phyloP scores from a whole-genome alignment of 2,329 filamentous ascomycete genomes.

The Hypoxylon sp. region DNA sequence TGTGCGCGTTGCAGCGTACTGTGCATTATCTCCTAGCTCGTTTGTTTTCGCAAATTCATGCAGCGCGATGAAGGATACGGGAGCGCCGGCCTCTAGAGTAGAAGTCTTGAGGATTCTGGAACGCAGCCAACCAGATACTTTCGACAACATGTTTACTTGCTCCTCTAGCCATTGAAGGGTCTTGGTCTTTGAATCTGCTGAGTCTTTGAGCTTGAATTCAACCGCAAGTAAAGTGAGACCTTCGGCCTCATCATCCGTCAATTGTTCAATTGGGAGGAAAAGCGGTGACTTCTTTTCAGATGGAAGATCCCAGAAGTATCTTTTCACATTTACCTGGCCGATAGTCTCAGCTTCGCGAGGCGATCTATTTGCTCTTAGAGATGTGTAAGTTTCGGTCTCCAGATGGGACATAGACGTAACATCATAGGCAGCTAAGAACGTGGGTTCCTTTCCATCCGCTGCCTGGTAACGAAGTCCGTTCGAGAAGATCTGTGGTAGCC shows the following conservation, averaged over 20 bases:
- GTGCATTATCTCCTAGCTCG: slow-evolving; percentile 70
- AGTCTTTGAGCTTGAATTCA: slow-evolving; percentile 62
- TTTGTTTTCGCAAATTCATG: slow-evolving; percentile 77
- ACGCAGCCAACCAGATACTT: slow-evolving; percentile 81
- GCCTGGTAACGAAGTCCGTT: slow-evolving; percentile 84
- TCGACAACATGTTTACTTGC: slow-evolving; percentile 74
- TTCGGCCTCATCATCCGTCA: slow-evolving; percentile 65
- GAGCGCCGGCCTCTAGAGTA: slow-evolving; percentile 60
- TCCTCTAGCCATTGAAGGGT: slow-evolving; percentile 79
- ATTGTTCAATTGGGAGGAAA: slow-evolving; percentile 68
- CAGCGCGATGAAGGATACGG: slow-evolving; percentile 69
- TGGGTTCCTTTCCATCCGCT: slow-evolving; percentile 67
- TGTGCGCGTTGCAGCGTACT: slow-evolving; percentile 69
- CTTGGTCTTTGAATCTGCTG: slow-evolving; percentile 60
- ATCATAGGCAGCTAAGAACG: slow-evolving; percentile 84
- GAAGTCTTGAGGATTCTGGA: slow-evolving; percentile 76
- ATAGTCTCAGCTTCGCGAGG: slow-evolving; percentile 63
- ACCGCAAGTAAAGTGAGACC: slow-evolving; percentile 70
- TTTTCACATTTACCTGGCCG: slow-evolving; percentile 68
- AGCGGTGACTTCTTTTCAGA: slow-evolving; percentile 62
- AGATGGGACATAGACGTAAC: slow-evolving; percentile 77
- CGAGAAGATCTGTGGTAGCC: slow-evolving; percentile 74
- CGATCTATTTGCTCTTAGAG: slow-evolving; percentile 66
- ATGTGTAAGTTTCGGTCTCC: slow-evolving; percentile 73
- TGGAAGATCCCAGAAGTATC: slow-evolving; percentile 75